Conservation (phyloP, 176 grass and related monocot genomes). For the Aegilops umbellulata region DNA sequence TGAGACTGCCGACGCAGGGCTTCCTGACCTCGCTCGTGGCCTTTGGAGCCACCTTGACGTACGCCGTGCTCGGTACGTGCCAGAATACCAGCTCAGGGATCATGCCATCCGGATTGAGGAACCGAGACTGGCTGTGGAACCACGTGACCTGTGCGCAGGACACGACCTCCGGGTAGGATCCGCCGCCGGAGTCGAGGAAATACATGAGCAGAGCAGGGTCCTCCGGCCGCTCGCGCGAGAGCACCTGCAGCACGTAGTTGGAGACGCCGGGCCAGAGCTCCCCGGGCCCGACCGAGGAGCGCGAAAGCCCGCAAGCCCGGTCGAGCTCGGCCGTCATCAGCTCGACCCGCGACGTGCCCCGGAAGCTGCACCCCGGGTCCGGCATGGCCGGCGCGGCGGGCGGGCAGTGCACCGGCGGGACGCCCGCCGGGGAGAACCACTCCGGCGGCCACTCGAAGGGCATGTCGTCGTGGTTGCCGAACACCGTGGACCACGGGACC, state of each 20-base stretch:
- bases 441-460: slow-evolving; percentile 81
- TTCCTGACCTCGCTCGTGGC: slow-evolving; percentile 38
- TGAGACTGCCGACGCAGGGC: slow-evolving; percentile 79
- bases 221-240: slow-evolving; percentile 18
- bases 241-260: slow-evolving; percentile 74
- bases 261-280: slow-evolving; percentile 79
- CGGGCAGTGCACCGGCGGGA: slow-evolving; percentile 63
- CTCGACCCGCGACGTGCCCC: slow-evolving; percentile 54
- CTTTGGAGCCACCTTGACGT: slow-evolving; percentile 56
- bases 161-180: slow-evolving; percentile 72
- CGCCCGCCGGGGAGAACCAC: slow-evolving; percentile 78
- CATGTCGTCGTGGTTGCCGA: slow-evolving; percentile 94
- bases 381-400: slow-evolving; percentile 2
- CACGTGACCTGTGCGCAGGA: slow-evolving; percentile 60
- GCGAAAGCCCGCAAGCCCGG: slow-evolving; percentile 35
- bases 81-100: slow-evolving; percentile 79
- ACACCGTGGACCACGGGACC: slow-evolving; percentile 66
- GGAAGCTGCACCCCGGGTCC: slow-evolving; percentile 50
- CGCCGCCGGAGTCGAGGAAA: slow-evolving; percentile 85
- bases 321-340: slow-evolving; percentile 48
- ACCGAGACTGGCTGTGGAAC: slow-evolving; percentile 49
- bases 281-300: slow-evolving; percentile 45
- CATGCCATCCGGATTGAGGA: slow-evolving; percentile 65
- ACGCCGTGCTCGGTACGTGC: slow-evolving; percentile 78
- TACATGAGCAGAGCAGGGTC: slow-evolving; percentile 68